Percentiles rank a stretch among this genome's conserved stretches.
These are phyloP conservation scores for Chionographis japonica DNA, from an alignment of 106 monocot species.

Conservation along the genomic window DNA sequence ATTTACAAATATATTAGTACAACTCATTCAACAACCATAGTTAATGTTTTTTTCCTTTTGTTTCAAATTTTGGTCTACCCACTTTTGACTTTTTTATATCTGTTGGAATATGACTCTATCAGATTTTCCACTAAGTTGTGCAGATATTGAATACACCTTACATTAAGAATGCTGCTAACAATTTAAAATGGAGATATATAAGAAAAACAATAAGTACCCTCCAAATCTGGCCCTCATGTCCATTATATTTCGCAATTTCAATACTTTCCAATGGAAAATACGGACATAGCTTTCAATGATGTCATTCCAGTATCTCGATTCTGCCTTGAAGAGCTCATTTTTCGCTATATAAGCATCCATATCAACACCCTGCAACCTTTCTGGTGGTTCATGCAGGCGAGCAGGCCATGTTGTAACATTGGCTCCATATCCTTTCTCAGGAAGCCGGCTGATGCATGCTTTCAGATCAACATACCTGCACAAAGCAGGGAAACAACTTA, in stretches of 20 bases:
- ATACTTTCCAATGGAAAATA: constrained; percentile 49
- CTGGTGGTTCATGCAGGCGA: constrained; percentile 66
- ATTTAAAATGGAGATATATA: background rate
- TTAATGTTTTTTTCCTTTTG: no score
- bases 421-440: constrained; percentile 72
- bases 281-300: constrained; percentile 49
- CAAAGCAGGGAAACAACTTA: background rate
- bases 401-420: constrained; percentile 67
- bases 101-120: no score
- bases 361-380: constrained; percentile 57
- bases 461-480: constrained; percentile 72
- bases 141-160: background rate
- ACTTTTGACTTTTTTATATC: no score
- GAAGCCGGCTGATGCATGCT: constrained; percentile 70
- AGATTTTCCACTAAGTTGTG: no score
- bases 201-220: constrained; percentile 45
- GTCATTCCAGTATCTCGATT: constrained; percentile 65
- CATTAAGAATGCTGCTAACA: background rate
- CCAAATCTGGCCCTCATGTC: constrained; percentile 97
- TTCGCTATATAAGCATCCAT: constrained; percentile 84
- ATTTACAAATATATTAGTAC: no score
- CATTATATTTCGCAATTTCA: constrained; percentile 83
- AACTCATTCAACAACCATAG: no score
- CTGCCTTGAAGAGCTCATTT: constrained; percentile 75
- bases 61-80: no score